A percentile compares a stretch with the other conserved stretches of the same genome.
Conservation (phyloP, 202 grass and related monocot species). For the Setaria italica region DNA sequence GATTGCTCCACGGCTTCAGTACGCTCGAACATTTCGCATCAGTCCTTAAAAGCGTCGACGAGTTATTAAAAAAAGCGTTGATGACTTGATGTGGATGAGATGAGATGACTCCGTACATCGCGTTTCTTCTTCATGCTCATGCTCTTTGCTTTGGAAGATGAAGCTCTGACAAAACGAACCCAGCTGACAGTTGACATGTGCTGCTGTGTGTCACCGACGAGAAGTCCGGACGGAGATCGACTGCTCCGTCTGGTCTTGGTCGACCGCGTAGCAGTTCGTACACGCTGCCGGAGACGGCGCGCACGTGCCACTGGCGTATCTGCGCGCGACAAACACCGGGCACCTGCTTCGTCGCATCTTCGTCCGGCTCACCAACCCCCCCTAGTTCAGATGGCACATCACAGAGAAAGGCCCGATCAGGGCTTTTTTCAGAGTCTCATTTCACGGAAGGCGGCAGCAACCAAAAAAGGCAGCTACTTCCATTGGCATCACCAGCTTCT, state of each 20-base stretch:
- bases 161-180: not conserved
- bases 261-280: not conserved
- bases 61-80: not conserved
- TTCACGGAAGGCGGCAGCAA: slow-evolving; percentile 21
- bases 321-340: not conserved
- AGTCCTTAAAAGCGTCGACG: not conserved
- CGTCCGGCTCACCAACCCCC: not conserved
- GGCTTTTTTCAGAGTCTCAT: not conserved
- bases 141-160: not conserved
- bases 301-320: not conserved
- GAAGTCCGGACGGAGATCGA: not conserved
- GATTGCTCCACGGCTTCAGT: not conserved
- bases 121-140: not conserved
- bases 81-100: no score
- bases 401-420: not conserved
- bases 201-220: not conserved
- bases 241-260: not conserved
- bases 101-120: not conserved
- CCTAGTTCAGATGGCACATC: slow-evolving; percentile 43
- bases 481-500: not conserved
- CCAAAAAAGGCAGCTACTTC: not conserved
- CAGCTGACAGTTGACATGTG: not conserved
- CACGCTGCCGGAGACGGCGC: not conserved
- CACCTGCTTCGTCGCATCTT: slow-evolving; percentile 28
- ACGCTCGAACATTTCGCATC: not conserved